Evolutionary conservation across 1,284 basidiomycete species (phyloP).

Genomic region (Tilletia setariae): DNA sequence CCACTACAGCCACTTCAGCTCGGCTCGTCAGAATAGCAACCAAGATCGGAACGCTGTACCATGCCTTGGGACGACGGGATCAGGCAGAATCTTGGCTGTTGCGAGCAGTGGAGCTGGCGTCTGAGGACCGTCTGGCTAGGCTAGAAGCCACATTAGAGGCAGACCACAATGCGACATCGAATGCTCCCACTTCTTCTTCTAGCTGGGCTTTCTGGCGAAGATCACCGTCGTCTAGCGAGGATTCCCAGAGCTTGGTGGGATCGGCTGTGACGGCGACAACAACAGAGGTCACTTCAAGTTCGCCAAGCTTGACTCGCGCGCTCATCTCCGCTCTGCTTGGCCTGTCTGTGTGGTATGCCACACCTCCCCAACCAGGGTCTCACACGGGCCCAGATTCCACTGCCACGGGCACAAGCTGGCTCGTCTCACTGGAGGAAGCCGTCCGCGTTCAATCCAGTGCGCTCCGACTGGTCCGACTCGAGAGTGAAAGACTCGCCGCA

Average conservation of each 20-base stretch:
- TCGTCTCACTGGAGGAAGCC: conserved; percentile 27
- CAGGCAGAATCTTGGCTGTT: conserved; percentile 36
- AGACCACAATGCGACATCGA: neutral
- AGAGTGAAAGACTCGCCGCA: conserved; percentile 16
- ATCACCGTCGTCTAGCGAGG: neutral
- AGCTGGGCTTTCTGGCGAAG: neutral
- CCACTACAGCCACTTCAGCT: conserved; percentile 17
- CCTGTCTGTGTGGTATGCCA: conserved; percentile 36
- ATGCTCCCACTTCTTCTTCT: neutral
- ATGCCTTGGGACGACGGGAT: conserved; percentile 21
- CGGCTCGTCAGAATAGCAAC: conserved; percentile 35
- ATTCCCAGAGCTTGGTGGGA: no score
- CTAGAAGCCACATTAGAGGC: neutral
- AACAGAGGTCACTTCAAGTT: neutral
- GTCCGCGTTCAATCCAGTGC: conserved; percentile 37
- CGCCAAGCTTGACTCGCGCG: conserved; percentile 31
- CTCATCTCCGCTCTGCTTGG: conserved; percentile 35
- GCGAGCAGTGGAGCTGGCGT: conserved; percentile 32
- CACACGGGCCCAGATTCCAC: neutral
- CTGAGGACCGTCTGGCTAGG: conserved; percentile 17
- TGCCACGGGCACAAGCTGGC: conserved; percentile 8
- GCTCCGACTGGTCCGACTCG: conserved; percentile 27
- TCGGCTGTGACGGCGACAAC: no score
- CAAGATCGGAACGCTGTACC: conserved; percentile 40
- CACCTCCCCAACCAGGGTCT: conserved; percentile 12